A percentile compares a stretch with the other conserved stretches of the same genome.
phyloP scores from a whole-genome alignment of 2,329 filamentous ascomycete genomes.

The Aspergillus jensenii region DNA sequence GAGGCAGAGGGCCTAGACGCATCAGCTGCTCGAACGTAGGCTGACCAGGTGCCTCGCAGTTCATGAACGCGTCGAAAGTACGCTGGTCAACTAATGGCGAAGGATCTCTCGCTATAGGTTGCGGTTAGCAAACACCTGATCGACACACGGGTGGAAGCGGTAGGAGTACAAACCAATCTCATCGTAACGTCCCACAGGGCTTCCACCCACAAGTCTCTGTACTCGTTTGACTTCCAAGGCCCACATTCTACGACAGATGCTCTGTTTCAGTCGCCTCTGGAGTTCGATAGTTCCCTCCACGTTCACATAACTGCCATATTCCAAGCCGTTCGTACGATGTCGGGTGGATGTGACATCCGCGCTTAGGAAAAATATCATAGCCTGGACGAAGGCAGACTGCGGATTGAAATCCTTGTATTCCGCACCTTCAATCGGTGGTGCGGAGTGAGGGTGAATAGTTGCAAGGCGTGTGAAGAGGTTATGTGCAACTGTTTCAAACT shows the following conservation, averaged over 20 bases:
- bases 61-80: conserved; percentile 41
- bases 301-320: conserved; percentile 45
- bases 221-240: conserved; percentile 43
- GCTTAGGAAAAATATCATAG: conserved; percentile 42
- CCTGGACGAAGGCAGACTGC: conserved; percentile 40
- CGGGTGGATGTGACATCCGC: conserved; percentile 38
- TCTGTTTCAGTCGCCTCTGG: conserved; percentile 38
- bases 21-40: conserved; percentile 39
- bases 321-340: conserved; percentile 39
- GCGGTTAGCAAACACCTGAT: neutral
- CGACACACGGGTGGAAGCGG: neutral
- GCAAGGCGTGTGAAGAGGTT: conserved; percentile 49
- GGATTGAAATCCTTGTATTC: conserved; percentile 45
- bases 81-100: conserved; percentile 35
- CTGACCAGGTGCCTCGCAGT: conserved; percentile 37
- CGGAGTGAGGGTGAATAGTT: conserved; percentile 46
- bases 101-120: conserved; percentile 29
- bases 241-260: conserved; percentile 44
- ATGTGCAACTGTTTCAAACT: conserved; percentile 50
- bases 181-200: conserved; percentile 35
- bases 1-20: conserved; percentile 39
- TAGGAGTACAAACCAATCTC: conserved; percentile 31
- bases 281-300: conserved; percentile 44
- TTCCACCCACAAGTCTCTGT: conserved; percentile 40
- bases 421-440: conserved; percentile 38